Evolutionary conservation across 2,329 filamentous ascomycete genomes (phyloP), one percentile per base, ranked within the genome.

Genomic region (Clonostachys rhizophaga): DNA sequence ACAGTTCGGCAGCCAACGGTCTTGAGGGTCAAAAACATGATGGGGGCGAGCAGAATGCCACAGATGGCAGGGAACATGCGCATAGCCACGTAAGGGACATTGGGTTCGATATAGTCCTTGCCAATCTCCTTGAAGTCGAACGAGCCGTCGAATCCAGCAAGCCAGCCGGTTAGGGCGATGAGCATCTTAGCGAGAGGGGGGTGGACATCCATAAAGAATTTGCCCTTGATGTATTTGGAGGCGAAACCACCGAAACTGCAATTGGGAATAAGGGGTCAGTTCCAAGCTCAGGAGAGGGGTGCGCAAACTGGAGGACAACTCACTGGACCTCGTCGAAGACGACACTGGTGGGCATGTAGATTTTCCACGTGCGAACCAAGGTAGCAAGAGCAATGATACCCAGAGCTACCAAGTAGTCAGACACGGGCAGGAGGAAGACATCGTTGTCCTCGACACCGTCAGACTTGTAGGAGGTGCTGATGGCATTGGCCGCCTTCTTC

Each of bases 191-290:
- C 94, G 50, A 99, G 79, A 42, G 94, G 94, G 34, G 94, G 94
- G 65, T 99, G 94, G n/a, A 99, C 94, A 65, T 99, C 94, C 94
- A 99, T 99, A 70, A 99, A 99, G 80, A 99, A 99, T 66, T 80
- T 87, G 62, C 94, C 94, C 77, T 99, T 97, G 79, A 99, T 97
- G 69, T 99, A 99, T 70, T 99, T 99, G 58, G 88, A 90, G 54
- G 94, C 94, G 65, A 99, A 99, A 43, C 94, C 94, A 66, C 94
- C 94, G 67, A 99, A 99, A 71, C 91, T 96, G 61, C 54, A 53
- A 24, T 43, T 17, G 33, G 40, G 42, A 42, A 7, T 14, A 14
- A 16, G 24, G 42, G 43, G 17, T 30, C n/a, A 17, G 42, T 47
- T n/a, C 17, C n/a, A 20, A 3, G 40, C 12, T 18, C 5, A 13